These are phyloP conservation scores for Botrytis tulipae DNA, from an alignment of 2,329 filamentous ascomycete genomes.

Conservation along the genomic window DNA sequence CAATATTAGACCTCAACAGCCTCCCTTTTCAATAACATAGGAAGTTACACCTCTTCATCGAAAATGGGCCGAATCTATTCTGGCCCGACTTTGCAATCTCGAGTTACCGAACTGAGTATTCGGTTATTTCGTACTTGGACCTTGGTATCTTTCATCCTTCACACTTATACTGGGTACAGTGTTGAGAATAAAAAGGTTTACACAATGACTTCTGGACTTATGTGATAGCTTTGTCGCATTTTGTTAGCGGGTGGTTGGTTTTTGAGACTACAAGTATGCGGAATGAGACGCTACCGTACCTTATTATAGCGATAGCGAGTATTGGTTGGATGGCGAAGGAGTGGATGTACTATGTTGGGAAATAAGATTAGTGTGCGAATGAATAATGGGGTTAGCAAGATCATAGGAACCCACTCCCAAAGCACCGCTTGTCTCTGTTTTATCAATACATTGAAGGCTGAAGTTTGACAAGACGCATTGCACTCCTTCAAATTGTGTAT, in stretches of 20 bases:
- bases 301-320: not conserved
- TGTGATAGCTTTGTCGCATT: constrained; percentile 51
- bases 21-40: not conserved
- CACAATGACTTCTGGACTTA: constrained; percentile 62
- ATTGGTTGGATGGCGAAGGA: not conserved
- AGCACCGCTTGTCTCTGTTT: not conserved
- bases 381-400: not conserved
- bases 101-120: constrained; percentile 63
- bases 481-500: not conserved
- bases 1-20: not conserved
- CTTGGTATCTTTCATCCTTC: constrained; percentile 55
- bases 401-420: not conserved
- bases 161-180: constrained; percentile 64
- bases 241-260: not conserved
- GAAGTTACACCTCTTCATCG: not conserved
- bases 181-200: constrained; percentile 56
- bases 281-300: not conserved
- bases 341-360: not conserved
- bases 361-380: not conserved
- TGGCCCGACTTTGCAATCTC: not conserved
- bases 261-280: constrained; percentile 1
- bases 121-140: constrained; percentile 71
- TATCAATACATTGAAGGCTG: not conserved
- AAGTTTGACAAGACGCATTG: not conserved
- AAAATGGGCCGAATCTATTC: not conserved